Percentiles rank a stretch among this genome's conserved stretches.
Conservation (phyloP, 805 yeast species). For the Lipomyces japonicus region DNA sequence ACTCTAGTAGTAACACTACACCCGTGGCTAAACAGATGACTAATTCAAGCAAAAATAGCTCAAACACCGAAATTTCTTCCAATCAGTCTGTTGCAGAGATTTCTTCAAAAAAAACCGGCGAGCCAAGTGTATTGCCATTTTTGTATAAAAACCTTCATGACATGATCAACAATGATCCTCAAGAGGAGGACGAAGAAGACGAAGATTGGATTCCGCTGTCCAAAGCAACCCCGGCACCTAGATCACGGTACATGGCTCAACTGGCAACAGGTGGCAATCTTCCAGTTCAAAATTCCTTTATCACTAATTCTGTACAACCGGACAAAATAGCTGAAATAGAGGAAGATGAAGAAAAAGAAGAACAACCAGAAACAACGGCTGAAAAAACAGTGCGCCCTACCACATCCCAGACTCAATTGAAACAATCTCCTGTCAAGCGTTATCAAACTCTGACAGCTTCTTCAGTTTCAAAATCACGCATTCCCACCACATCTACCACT, state of each 20-base stretch:
- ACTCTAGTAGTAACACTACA: too few relatives aligned
- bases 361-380: not conserved
- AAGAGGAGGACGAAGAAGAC: slow-evolving; percentile 19
- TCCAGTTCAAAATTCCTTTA: not conserved
- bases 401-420: not conserved
- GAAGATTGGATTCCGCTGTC: slow-evolving; percentile 31
- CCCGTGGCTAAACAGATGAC: slow-evolving; percentile 2
- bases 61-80: not conserved
- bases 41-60: not conserved
- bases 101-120: too few relatives aligned
- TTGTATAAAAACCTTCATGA: slow-evolving; percentile 13
- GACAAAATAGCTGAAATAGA: slow-evolving; percentile 1
- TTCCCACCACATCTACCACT: not conserved
- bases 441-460: slow-evolving; percentile 19
- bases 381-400: not conserved
- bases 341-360: slow-evolving; percentile 10
- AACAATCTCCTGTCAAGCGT: not conserved
- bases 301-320: not conserved
- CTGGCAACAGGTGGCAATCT: not conserved
- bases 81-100: not conserved
- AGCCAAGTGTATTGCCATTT: too few relatives aligned
- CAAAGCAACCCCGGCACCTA: slow-evolving; percentile 23
- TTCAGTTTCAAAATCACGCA: not conserved
- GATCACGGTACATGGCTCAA: slow-evolving; percentile 7
- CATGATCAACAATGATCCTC: slow-evolving; percentile 1